Percentiles rank a stretch among this genome's conserved stretches.
Conservation (phyloP, 1,284 basidiomycete species). For the Volvariella volvacea region DNA sequence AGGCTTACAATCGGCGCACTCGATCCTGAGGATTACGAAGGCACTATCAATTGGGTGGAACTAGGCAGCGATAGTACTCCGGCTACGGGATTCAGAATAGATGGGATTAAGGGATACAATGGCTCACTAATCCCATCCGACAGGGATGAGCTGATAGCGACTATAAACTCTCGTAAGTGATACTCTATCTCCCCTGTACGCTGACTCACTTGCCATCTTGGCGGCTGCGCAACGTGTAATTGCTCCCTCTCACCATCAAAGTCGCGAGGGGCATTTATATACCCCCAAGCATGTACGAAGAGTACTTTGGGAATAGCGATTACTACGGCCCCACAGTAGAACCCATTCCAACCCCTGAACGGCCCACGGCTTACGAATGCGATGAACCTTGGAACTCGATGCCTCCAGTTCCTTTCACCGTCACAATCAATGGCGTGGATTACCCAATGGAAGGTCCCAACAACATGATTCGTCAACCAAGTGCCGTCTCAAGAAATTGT, state of each 20-base stretch:
- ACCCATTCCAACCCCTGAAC: too few relatives aligned
- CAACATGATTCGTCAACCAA: constrained; percentile 1
- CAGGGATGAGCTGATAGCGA: not conserved
- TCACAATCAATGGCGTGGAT: not conserved
- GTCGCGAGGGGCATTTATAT: too few relatives aligned
- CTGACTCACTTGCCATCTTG: too few relatives aligned
- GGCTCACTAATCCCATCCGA: not conserved
- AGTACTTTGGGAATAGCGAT: too few relatives aligned
- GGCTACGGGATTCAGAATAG: not conserved
- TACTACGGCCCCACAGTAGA: too few relatives aligned
- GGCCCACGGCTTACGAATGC: too few relatives aligned
- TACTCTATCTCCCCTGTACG: too few relatives aligned
- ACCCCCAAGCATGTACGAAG: too few relatives aligned
- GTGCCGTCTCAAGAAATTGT: not conserved
- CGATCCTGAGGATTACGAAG: constrained; percentile 1
- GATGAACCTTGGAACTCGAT: not conserved
- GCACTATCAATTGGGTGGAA: not conserved
- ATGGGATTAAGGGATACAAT: not conserved
- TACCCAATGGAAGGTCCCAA: not conserved
- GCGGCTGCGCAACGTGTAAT: too few relatives aligned
- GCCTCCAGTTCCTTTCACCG: not conserved
- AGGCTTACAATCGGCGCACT: not conserved
- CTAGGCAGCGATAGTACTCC: not conserved
- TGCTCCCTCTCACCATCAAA: too few relatives aligned
- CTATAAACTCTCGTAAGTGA: not conserved